phyloP scores from a whole-genome alignment of 208 protist genomes.

The Trypanosoma melophagium region DNA sequence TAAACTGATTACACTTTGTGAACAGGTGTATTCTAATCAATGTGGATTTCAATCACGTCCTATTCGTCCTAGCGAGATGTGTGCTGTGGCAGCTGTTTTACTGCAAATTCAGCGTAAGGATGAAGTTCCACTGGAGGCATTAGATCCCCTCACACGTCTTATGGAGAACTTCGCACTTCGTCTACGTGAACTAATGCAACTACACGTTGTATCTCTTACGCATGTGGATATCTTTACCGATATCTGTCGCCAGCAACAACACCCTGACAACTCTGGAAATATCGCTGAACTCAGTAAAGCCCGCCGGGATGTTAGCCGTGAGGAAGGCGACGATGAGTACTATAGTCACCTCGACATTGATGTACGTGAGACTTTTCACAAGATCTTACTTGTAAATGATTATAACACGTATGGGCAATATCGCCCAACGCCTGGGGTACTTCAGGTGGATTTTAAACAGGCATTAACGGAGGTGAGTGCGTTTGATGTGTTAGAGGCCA shows the following conservation, averaged over 20 bases:
- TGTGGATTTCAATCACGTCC: conserved; percentile 10
- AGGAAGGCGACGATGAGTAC: conserved; percentile 48
- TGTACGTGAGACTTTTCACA: conserved; percentile 64
- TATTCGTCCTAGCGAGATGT: conserved; percentile 72
- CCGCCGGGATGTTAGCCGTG: conserved; percentile 21
- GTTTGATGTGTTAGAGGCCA: conserved; percentile 62
- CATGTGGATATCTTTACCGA: conserved; percentile 56
- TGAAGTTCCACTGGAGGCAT: conserved; percentile 50
- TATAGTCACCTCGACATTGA: conserved; percentile 63
- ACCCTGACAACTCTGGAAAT: conserved; percentile 47
- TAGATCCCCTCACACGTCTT: conserved; percentile 50
- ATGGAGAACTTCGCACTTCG: conserved; percentile 59
- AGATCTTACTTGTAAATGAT: conserved; percentile 52
- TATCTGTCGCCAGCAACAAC: conserved; percentile 40
- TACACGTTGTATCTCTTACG: conserved; percentile 47
- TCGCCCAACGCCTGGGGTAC: conserved; percentile 51
- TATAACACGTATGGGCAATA: conserved; percentile 53
- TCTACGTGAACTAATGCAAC: conserved; percentile 39
- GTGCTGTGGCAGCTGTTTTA: conserved; percentile 35
- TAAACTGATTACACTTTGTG: conserved; percentile 23
- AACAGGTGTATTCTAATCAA: conserved; percentile 25
- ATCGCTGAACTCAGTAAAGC: conserved; percentile 30
- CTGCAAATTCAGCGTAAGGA: conserved; percentile 39
- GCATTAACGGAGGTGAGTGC: conserved; percentile 48
- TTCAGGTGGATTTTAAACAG: conserved; percentile 76